Percentiles rank a stretch among this genome's conserved stretches.
Conservation (phyloP, 257 asterid genomes). For the Parsonsia alboflavescens region DNA sequence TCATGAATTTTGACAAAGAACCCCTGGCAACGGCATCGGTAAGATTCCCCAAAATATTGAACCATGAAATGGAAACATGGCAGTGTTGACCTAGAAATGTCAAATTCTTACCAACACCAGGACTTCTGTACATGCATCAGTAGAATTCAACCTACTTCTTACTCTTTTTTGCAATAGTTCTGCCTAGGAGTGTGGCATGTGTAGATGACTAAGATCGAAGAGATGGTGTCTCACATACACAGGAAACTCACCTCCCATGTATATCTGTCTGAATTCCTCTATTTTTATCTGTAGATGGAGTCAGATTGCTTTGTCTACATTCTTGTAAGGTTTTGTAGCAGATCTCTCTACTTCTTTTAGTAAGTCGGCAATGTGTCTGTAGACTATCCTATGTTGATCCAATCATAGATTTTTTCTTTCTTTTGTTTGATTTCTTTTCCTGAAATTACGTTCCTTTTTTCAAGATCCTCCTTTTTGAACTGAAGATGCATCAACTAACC, state of each 20-base stretch:
- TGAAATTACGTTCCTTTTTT: background rate
- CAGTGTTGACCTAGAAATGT: background rate
- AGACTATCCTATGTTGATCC: too few relatives aligned
- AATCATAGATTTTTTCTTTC: too few relatives aligned
- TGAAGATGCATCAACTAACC: too few relatives aligned
- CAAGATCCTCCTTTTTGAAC: too few relatives aligned
- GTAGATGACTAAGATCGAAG: background rate
- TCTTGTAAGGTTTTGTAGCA: too few relatives aligned
- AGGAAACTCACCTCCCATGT: too few relatives aligned
- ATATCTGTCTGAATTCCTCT: too few relatives aligned
- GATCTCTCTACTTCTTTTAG: too few relatives aligned
- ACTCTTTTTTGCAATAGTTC: background rate
- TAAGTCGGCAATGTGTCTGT: too few relatives aligned
- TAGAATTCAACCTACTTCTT: background rate
- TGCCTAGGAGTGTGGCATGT: background rate
- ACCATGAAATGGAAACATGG: background rate
- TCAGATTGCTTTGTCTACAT: too few relatives aligned
- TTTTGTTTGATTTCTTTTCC: background rate
- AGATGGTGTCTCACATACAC: background rate
- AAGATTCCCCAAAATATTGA: conserved; percentile 29
- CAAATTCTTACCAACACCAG: background rate
- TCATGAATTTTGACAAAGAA: conserved; percentile 55
- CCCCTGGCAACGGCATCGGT: conserved; percentile 98
- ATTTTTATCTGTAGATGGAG: too few relatives aligned
- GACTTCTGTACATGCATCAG: background rate